Evolutionary conservation across 495 filamentous ascomycete genomes (phyloP).

Genomic region (Friedmanniomyces endolithicus): DNA sequence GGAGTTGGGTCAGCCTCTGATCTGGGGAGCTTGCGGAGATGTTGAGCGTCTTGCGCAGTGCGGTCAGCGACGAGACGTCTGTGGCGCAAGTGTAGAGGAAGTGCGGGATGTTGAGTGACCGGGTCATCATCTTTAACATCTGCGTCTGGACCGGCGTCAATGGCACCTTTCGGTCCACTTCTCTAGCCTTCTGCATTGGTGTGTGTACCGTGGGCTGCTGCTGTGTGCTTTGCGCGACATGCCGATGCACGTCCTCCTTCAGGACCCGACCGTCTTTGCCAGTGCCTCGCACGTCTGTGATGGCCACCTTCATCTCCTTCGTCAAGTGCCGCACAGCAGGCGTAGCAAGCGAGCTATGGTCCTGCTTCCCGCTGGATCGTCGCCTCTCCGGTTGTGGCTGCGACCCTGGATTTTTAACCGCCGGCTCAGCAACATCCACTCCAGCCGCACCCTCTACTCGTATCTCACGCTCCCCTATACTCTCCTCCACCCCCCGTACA

Average conservation of each 20-base stretch:
- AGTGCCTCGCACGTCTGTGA: conserved; percentile 65
- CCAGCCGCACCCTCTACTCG: conserved; percentile 19
- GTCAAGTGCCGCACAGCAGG: conserved; percentile 83
- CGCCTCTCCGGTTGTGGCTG: background rate
- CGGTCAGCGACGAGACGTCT: conserved; percentile 57
- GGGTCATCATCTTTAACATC: conserved; percentile 99
- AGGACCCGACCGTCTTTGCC: conserved; percentile 84
- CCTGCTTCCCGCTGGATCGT: conserved; percentile 1
- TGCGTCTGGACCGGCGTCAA: conserved; percentile 70
- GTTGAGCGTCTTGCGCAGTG: conserved; percentile 60
- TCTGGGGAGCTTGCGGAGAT: conserved; percentile 16
- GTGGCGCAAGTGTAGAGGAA: conserved; percentile 86
- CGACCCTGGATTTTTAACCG: background rate
- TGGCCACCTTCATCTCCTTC: conserved; percentile 63
- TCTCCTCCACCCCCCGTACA: conserved; percentile 15
- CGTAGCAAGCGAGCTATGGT: conserved; percentile 64
- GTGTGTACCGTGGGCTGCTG: background rate
- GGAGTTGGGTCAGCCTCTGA: conserved; percentile 67
- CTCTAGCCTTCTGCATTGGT: conserved; percentile 18
- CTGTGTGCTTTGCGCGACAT: conserved; percentile 33
- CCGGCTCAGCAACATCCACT: background rate
- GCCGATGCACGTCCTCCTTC: conserved; percentile 86
- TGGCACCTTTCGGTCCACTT: conserved; percentile 47
- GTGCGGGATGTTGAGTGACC: conserved; percentile 78
- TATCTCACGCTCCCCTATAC: conserved; percentile 37